Conservation (phyloP, 1,284 basidiomycete genomes). For the Ganoderma sp. region DNA sequence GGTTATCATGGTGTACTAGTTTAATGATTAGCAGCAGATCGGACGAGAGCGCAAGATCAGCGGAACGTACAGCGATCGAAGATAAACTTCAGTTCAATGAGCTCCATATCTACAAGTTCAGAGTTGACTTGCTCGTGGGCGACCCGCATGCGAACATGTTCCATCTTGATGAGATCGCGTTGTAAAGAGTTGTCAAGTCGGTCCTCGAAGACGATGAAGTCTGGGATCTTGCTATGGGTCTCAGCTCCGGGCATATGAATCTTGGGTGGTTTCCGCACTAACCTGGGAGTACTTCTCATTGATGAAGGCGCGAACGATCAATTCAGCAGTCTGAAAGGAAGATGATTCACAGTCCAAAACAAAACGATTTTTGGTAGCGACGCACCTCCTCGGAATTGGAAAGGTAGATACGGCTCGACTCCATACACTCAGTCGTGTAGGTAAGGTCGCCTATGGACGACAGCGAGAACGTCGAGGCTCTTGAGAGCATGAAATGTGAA, state of each 20-base stretch:
- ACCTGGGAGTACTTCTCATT: conserved; percentile 83
- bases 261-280: conserved; percentile 45
- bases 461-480: conserved; percentile 80
- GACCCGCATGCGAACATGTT: conserved; percentile 83
- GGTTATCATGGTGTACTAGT: conserved; percentile 79
- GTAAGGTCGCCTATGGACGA: conserved; percentile 74
- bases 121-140: conserved; percentile 70
- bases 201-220: conserved; percentile 81
- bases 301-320: conserved; percentile 76
- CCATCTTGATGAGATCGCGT: conserved; percentile 77
- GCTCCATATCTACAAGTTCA: conserved; percentile 77
- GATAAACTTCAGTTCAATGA: conserved; percentile 83
- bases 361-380: too few species aligned
- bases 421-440: conserved; percentile 72
- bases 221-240: conserved; percentile 62
- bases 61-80: conserved; percentile 70
- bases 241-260: conserved; percentile 9
- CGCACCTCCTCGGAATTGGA: conserved; percentile 76
- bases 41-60: not conserved
- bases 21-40: not conserved
- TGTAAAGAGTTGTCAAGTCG: conserved; percentile 81
- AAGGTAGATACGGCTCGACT: conserved; percentile 79
- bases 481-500: conserved; percentile 77
- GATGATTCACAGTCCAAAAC: too few species aligned
- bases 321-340: conserved; percentile 71